Evolutionary conservation across 2,329 filamentous ascomycete species (phyloP), one percentile per base, ranked within the genome.

Genomic region (Chaetomium globosum): DNA sequence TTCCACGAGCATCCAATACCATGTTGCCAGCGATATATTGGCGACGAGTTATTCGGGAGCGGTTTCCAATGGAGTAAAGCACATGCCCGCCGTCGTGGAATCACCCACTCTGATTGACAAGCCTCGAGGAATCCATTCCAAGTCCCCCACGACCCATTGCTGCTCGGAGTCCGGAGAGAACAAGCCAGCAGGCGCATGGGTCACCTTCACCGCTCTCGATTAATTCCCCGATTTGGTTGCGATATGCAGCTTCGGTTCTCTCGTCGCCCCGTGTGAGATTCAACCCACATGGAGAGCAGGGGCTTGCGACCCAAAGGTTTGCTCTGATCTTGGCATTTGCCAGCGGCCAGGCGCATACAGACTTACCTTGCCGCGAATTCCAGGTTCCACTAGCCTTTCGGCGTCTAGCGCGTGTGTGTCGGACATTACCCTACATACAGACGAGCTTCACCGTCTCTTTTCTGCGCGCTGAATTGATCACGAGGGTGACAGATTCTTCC

Each of bases 31-130:
- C 52, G 28, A 9, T n/a, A 55, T 36, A 28, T 19, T 59, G 62
- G 33, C 39, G 64, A 3, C 55, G 43, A 54, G 61, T 21, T 10
- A 59, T 16, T 43, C 39, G 16, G 23, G 8, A 3, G 13, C 9
- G 9, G 19, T 55, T 36, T 36, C 49, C 39, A 48, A 56, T 33
- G 49, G 13, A 59, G 30, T 28, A 10, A 55, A 51, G 59, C 63
- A 19, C 57, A 57, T 67, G 60, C 52, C 68, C 65, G 62, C 55
- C 58, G 52, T 58, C 23, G 13, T 49, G 68, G 68, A 69, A 69
- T 52, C 68, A 63, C 19, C 16, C 39, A 43, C 4, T 68, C 66
- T 68, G 65, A 65, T 31, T 59, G 49, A 28, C 49, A 19, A 31
- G 51, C 4, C 59, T 52, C 43, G 56, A 65, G 39, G 56, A 19